Evolutionary conservation across 352 stramenopile genomes (phyloP).

Genomic region (Globisporangium polare): DNA sequence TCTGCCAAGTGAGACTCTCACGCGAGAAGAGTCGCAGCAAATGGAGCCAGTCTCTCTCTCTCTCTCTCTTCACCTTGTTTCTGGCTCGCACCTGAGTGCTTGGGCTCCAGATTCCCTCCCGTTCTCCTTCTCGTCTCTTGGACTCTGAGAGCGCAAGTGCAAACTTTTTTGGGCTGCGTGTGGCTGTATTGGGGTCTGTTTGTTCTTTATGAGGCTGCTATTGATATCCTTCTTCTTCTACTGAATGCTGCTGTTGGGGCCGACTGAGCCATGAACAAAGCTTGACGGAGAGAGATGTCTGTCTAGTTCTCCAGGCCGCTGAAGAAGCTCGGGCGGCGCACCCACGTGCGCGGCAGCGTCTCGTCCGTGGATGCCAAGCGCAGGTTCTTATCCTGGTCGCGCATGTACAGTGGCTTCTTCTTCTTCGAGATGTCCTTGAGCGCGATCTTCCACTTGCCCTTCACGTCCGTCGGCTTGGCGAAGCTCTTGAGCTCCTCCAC

Average conservation of each 20-base stretch:
- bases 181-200: conserved; percentile 4
- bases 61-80: not conserved
- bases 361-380: conserved; percentile 73
- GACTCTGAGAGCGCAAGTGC: not conserved
- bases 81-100: not conserved
- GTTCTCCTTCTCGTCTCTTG: not conserved
- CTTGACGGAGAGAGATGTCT: not conserved
- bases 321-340: conserved; percentile 73
- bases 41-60: not conserved
- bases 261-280: not conserved
- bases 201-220: conserved; percentile 7
- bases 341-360: conserved; percentile 76
- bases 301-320: conserved; percentile 54
- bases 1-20: not conserved
- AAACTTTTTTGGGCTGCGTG: not conserved
- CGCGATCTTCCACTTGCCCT: conserved; percentile 69
- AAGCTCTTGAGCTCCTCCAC: conserved; percentile 73
- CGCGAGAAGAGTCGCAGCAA: not conserved
- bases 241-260: not conserved
- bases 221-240: conserved; percentile 14
- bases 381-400: conserved; percentile 46
- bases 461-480: conserved; percentile 53
- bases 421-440: conserved; percentile 82
- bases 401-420: conserved; percentile 73
- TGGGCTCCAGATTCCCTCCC: not conserved